A percentile compares a stretch with the other conserved stretches of the same genome.
Conservation (phyloP, 768 basidiomycete genomes). For the Cystoderma amianthinum region DNA sequence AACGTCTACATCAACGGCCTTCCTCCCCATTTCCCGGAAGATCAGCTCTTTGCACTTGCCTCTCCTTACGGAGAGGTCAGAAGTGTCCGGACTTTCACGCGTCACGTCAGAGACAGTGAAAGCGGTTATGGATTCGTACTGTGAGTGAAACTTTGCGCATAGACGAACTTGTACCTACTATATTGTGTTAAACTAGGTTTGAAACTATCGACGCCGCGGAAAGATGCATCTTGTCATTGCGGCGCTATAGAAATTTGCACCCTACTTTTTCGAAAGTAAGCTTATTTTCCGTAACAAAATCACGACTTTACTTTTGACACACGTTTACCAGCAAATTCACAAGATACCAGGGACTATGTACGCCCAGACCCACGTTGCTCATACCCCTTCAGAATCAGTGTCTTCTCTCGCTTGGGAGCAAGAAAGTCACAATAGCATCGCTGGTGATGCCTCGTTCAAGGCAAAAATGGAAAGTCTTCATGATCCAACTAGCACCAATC, state of each 20-base stretch:
- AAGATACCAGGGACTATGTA: slow-evolving; percentile 77
- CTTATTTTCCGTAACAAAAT: slow-evolving; percentile 5
- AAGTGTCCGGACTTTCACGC: slow-evolving; percentile 80
- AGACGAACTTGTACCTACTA: slow-evolving; percentile 3
- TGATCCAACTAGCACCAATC: slow-evolving; percentile 62
- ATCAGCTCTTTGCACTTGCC: slow-evolving; percentile 66
- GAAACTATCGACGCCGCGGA: slow-evolving; percentile 60
- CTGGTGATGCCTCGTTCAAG: slow-evolving; percentile 51
- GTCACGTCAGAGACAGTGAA: slow-evolving; percentile 67
- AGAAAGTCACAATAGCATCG: slow-evolving; percentile 8
- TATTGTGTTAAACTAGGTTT: slow-evolving; percentile 38
- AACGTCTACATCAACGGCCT: slow-evolving; percentile 89
- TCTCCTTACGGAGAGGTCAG: slow-evolving; percentile 65
- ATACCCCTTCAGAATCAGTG: slow-evolving; percentile 11
- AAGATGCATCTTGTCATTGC: slow-evolving; percentile 63
- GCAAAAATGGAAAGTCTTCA: slow-evolving; percentile 71
- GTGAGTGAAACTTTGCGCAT: slow-evolving; percentile 31
- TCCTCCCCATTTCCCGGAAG: slow-evolving; percentile 77
- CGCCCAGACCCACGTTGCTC: slow-evolving; percentile 24
- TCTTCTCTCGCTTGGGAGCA: slow-evolving; percentile 12
- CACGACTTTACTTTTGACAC: slow-evolving; percentile 1
- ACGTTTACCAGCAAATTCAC: slow-evolving; percentile 45
- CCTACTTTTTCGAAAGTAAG: slow-evolving; percentile 81
- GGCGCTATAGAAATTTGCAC: slow-evolving; percentile 71
- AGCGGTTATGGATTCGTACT: slow-evolving; percentile 78